Percentiles rank a stretch among this genome's conserved stretches.
These are phyloP conservation scores for Entrophospora sp. DNA, from an alignment of 192 early-diverging fungal genomes.

Conservation along the genomic window DNA sequence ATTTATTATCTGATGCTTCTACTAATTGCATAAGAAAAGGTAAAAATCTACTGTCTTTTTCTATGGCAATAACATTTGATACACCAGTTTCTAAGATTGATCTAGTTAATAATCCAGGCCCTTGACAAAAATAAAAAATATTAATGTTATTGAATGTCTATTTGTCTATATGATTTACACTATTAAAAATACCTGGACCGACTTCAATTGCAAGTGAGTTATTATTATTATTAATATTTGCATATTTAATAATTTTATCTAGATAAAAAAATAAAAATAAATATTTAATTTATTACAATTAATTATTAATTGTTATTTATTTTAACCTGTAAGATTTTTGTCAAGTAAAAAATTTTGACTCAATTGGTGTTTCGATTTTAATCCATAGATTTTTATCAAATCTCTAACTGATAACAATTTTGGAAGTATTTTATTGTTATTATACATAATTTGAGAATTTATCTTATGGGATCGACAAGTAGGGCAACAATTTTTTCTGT, in stretches of 20 bases:
- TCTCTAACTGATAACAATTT: conserved; percentile 62
- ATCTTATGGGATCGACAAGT: too few species aligned
- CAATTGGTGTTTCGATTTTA: conserved; percentile 62
- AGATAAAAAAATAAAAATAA: background rate
- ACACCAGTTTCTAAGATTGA: conserved; percentile 65
- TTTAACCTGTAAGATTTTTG: conserved; percentile 63
- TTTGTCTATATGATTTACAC: background rate
- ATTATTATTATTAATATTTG: conserved; percentile 45
- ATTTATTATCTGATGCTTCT: too few species aligned
- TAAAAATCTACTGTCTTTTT: conserved; percentile 65
- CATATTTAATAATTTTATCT: conserved; percentile 60
- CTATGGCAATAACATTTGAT: conserved; percentile 54
- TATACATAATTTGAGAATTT: too few species aligned
- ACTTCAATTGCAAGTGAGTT: conserved; percentile 68
- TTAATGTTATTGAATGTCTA: background rate
- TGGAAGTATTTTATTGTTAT: conserved; percentile 41
- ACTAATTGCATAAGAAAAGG: conserved; percentile 50
- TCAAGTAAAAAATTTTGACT: conserved; percentile 79
- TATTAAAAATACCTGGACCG: conserved; percentile 46
- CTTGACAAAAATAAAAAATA: conserved; percentile 21
- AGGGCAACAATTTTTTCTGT: too few species aligned
- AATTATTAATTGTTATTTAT: background rate
- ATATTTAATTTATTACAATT: background rate
- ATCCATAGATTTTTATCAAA: conserved; percentile 61
- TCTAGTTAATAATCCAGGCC: conserved; percentile 67